Conservation (phyloP, 2,329 filamentous ascomycete genomes). For the Hymenoscyphus albidus region DNA sequence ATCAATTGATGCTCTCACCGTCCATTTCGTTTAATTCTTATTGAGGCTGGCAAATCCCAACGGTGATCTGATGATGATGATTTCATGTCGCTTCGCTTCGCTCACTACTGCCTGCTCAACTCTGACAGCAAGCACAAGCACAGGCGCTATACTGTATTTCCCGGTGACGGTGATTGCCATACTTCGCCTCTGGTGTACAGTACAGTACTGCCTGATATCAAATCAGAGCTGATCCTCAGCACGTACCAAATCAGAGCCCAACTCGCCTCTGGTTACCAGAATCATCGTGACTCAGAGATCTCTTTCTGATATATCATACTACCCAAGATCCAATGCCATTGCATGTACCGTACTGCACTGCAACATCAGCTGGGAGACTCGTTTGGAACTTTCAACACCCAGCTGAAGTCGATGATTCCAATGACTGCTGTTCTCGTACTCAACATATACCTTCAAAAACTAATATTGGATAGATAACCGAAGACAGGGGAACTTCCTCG, state of each 20-base stretch:
- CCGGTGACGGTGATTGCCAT: neutral
- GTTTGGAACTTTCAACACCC: neutral
- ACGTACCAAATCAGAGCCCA: neutral
- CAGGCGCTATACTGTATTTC: neutral
- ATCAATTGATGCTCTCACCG: neutral
- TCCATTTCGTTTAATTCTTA: neutral
- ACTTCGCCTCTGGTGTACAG: neutral
- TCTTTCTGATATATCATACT: slow-evolving; percentile 5
- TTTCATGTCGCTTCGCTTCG: neutral
- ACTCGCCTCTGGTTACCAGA: neutral
- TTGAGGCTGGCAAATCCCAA: neutral
- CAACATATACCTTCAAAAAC: neutral
- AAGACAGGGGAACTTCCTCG: neutral
- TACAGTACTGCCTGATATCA: neutral
- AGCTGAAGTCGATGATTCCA: neutral
- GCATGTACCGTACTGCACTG: neutral
- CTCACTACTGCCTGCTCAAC: neutral
- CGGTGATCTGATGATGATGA: neutral
- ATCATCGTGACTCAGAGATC: slow-evolving; percentile 4
- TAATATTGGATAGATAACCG: neutral
- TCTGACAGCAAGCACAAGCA: neutral
- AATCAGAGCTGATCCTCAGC: slow-evolving; percentile 1
- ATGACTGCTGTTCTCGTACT: neutral
- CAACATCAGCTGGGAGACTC: neutral
- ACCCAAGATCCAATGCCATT: neutral